A percentile compares a stretch with the other conserved stretches of the same genome.
Evolutionary conservation across 1,284 basidiomycete species (phyloP).

Genomic region (Coriolopsis trogii): DNA sequence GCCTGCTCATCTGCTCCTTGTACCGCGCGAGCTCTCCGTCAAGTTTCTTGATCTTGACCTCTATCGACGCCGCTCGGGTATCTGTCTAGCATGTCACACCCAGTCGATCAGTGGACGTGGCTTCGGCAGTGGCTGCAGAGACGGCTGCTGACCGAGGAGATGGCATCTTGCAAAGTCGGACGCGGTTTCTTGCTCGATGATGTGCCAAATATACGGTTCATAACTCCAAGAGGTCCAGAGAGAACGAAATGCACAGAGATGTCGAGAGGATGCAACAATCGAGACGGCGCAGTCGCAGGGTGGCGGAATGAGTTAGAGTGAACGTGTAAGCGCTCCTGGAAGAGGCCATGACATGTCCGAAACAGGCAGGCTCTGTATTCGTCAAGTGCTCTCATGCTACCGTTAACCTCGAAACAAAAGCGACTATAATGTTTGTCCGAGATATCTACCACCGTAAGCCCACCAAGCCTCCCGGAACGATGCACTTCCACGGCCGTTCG

Average conservation of each 20-base stretch:
- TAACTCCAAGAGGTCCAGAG: slow-evolving; percentile 36
- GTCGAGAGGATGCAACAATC: too few relatives aligned
- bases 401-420: too few relatives aligned
- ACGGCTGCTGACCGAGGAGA: slow-evolving; percentile 67
- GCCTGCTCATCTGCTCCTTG: slow-evolving; percentile 96
- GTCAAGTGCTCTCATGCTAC: too few relatives aligned
- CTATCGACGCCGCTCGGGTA: slow-evolving; percentile 84
- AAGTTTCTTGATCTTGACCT: slow-evolving; percentile 97
- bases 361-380: slow-evolving; percentile 12
- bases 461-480: slow-evolving; percentile 30
- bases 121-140: slow-evolving; percentile 1
- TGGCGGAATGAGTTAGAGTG: not conserved
- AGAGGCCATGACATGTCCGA: not conserved
- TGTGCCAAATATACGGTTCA: slow-evolving; percentile 86
- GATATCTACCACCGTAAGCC: slow-evolving; percentile 8
- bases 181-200: slow-evolving; percentile 85
- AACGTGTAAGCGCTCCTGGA: not conserved
- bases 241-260: too few relatives aligned
- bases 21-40: slow-evolving; percentile 93
- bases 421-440: not conserved
- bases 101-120: slow-evolving; percentile 12
- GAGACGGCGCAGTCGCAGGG: not conserved
- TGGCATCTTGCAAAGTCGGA: slow-evolving; percentile 88
- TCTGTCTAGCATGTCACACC: slow-evolving; percentile 70
- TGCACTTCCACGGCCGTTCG: slow-evolving; percentile 43